phyloP scores from a whole-genome alignment of 768 basidiomycete genomes.

The Lactarius pseudohatsudake region DNA sequence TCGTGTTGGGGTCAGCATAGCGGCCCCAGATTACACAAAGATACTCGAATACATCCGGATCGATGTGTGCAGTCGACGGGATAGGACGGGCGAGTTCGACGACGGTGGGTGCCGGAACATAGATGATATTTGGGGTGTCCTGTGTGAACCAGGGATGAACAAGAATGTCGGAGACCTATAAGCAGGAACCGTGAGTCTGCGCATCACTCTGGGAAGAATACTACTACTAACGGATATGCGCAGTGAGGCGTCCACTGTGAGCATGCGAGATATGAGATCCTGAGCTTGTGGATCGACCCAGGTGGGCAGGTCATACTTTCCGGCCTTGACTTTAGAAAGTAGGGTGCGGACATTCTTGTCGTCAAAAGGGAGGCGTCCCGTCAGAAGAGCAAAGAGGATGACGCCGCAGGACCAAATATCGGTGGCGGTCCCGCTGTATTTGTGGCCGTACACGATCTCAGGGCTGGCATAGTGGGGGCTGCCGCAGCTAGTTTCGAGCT shows the following conservation, averaged over 20 bases:
- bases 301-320: constrained; percentile 79
- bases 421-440: constrained; percentile 85
- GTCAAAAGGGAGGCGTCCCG: constrained; percentile 91
- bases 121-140: constrained; percentile 48
- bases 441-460: constrained; percentile 90
- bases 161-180: constrained; percentile 83
- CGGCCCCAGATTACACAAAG: constrained; percentile 83
- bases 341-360: constrained; percentile 80
- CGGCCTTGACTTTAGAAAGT: constrained; percentile 82
- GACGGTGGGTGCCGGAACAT: constrained; percentile 42
- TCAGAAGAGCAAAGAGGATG: constrained; percentile 86
- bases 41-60: constrained; percentile 74
- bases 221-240: constrained; percentile 68
- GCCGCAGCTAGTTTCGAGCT: constrained; percentile 93
- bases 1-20: constrained; percentile 57
- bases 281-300: constrained; percentile 81
- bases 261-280: constrained; percentile 83
- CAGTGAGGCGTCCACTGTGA: constrained; percentile 77
- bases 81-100: constrained; percentile 66
- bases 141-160: constrained; percentile 80
- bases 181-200: constrained; percentile 7
- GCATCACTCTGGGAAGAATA: not conserved
- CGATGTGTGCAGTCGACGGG: constrained; percentile 64
- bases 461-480: constrained; percentile 97
- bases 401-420: constrained; percentile 98